Evolutionary conservation across 2,329 filamentous ascomycete species (phyloP).

Genomic region (Alternaria sp.): DNA sequence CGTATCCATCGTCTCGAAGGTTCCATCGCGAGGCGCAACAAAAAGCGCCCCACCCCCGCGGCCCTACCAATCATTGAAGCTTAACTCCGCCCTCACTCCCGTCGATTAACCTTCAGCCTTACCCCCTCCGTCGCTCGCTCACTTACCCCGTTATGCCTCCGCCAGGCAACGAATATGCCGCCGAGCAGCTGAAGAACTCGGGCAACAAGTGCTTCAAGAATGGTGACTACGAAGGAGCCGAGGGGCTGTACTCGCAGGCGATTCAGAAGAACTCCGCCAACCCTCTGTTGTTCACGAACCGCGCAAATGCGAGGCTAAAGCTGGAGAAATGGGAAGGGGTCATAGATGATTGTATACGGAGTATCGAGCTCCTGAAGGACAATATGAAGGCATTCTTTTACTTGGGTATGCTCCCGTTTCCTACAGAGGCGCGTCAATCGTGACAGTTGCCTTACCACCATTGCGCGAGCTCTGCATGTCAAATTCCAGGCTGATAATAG

Average conservation of each 20-base stretch:
- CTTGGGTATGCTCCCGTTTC: constrained; percentile 54
- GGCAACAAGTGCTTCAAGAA: constrained; percentile 71
- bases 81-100: constrained; percentile 28
- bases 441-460: background rate
- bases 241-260: constrained; percentile 75
- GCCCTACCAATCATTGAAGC: constrained; percentile 30
- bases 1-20: constrained; percentile 27
- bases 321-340: constrained; percentile 75
- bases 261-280: constrained; percentile 81
- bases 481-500: constrained; percentile 16
- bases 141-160: constrained; percentile 25
- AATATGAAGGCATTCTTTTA: constrained; percentile 86
- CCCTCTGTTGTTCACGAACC: constrained; percentile 84
- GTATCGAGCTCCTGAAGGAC: constrained; percentile 69
- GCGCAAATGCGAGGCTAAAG: constrained; percentile 80
- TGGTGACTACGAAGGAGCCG: constrained; percentile 70
- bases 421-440: background rate
- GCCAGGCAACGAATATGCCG: constrained; percentile 46
- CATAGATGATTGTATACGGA: constrained; percentile 77
- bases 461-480: background rate
- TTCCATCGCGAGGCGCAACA: constrained; percentile 24
- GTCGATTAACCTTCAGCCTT: constrained; percentile 5
- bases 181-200: constrained; percentile 56
- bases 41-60: constrained; percentile 23
- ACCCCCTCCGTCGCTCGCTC: constrained; percentile 1